Evolutionary conservation across 176 grass and related monocot genomes (phyloP), one percentile per base, ranked within the genome.

Genomic region (Alloteropsis semialata): DNA sequence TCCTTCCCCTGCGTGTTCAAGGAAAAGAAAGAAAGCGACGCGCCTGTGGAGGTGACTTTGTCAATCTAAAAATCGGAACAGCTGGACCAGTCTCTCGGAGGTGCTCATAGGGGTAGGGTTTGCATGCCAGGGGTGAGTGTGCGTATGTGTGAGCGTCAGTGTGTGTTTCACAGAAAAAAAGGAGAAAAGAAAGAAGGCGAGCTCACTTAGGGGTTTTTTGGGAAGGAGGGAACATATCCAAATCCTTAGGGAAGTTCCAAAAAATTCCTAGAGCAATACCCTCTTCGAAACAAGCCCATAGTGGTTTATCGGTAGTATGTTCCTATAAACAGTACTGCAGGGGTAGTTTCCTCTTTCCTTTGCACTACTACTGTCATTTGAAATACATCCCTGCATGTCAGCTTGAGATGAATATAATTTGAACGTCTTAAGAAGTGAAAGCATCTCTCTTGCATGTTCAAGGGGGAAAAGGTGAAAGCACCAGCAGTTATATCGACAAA

Each of bases 361-460:
- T 61, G 63, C 14, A 28, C 30, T 16, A 28, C 39, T 82, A 43
- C 39, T 73, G 37, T 68, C 55, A 50, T 41, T 80, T 69, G 24
- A 65, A 72, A 80, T 48, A 74, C 53, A 79, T 30, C 63, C 60
- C 10, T 61, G 37, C 9, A 78, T 54, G 17, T 55, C 48, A 58
- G 32, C 18, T 41, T 44, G 25, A 81, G 62, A 75, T 69, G 65
- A 48, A 43, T 16, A 12, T 1, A 64, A 56, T 56, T 56, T 56
- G 21, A 56, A 38, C 50, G 69, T 59, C 50, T 49, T 76, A 82
- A 38, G 48, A 84, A 65, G 44, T 74, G n/a, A 73, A 84, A 66
- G 45, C 41, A 27, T 74, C 50, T 80, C 49, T 51, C 22, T n/a
- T n/a, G 9, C 8, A 2, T 56, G 50, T 53, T 53, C 2, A 19